phyloP scores from a whole-genome alignment of 805 yeast species.

The Kodamaea lidongshanica region DNA sequence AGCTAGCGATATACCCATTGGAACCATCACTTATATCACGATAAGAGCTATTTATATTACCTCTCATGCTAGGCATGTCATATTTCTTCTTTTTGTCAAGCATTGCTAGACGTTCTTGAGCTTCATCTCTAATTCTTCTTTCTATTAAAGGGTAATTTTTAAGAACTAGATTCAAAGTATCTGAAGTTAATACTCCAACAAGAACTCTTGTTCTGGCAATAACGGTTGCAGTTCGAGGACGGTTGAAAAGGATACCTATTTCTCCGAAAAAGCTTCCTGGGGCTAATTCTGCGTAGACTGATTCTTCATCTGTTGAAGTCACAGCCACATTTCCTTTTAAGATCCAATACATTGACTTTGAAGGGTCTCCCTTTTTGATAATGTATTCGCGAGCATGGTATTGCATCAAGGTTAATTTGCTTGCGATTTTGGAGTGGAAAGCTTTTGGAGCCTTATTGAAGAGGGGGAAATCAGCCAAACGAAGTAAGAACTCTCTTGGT shows the following conservation, averaged over 20 bases:
- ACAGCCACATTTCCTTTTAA: conserved; percentile 72
- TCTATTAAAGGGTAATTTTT: conserved; percentile 62
- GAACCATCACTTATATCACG: too few species aligned
- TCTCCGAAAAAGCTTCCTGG: conserved; percentile 75
- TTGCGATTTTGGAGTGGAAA: conserved; percentile 54
- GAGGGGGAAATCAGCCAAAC: conserved; percentile 54
- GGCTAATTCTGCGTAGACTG: conserved; percentile 61
- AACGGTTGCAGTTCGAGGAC: conserved; percentile 77
- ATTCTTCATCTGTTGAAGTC: conserved; percentile 71
- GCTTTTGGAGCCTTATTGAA: conserved; percentile 62
- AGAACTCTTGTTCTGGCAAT: conserved; percentile 62
- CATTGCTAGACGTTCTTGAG: conserved; percentile 69
- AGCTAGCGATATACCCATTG: conserved; percentile 5
- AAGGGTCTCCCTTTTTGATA: conserved; percentile 65
- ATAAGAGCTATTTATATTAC: conserved; percentile 10
- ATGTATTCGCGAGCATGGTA: conserved; percentile 65
- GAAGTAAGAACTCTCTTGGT: conserved; percentile 52
- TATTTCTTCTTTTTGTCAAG: conserved; percentile 54
- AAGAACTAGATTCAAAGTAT: conserved; percentile 51
- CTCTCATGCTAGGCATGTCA: conserved; percentile 27
- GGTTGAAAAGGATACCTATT: conserved; percentile 66
- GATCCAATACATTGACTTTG: conserved; percentile 76
- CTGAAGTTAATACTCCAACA: conserved; percentile 62
- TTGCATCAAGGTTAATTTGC: conserved; percentile 52
- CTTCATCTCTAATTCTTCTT: conserved; percentile 67